Evolutionary conservation across 441 rosid species (phyloP).

Genomic region (Breynia disticha): DNA sequence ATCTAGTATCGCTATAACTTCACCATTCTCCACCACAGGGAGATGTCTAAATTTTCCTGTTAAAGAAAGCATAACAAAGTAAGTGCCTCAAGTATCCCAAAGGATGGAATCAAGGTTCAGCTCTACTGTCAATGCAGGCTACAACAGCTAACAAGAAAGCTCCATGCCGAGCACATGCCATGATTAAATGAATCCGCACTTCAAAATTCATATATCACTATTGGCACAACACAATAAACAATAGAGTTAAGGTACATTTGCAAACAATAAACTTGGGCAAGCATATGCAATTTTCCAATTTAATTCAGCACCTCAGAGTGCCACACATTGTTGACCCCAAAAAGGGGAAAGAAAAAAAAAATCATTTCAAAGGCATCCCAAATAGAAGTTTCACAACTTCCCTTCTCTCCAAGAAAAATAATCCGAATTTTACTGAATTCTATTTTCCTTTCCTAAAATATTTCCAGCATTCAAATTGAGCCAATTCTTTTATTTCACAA

Average conservation of each 20-base stretch:
- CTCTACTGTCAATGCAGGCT: not conserved
- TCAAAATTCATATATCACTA: not conserved
- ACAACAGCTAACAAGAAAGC: not conserved
- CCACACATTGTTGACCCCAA: too few species aligned
- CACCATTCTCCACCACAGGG: constrained; percentile 96
- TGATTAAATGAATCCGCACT: not conserved
- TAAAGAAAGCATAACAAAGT: constrained; percentile 5
- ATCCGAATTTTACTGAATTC: not conserved
- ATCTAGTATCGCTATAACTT: constrained; percentile 89
- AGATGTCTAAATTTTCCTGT: constrained; percentile 87
- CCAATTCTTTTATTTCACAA: not conserved
- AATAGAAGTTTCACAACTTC: not conserved
- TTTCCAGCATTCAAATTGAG: not conserved
- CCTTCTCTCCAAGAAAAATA: not conserved
- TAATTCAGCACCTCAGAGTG: too few species aligned
- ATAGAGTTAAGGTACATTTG: not conserved
- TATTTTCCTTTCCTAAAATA: not conserved
- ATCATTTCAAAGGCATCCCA: too few species aligned
- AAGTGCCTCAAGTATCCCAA: constrained; percentile 1
- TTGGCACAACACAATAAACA: not conserved
- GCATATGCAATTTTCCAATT: not conserved
- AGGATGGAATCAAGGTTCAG: not conserved
- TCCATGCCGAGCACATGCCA: not conserved
- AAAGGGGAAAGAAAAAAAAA: too few species aligned
- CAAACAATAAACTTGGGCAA: not conserved